Evolutionary conservation across 2,329 filamentous ascomycete genomes (phyloP), one percentile per base, ranked within the genome.

Genomic region (Rutstroemia sydowiana): DNA sequence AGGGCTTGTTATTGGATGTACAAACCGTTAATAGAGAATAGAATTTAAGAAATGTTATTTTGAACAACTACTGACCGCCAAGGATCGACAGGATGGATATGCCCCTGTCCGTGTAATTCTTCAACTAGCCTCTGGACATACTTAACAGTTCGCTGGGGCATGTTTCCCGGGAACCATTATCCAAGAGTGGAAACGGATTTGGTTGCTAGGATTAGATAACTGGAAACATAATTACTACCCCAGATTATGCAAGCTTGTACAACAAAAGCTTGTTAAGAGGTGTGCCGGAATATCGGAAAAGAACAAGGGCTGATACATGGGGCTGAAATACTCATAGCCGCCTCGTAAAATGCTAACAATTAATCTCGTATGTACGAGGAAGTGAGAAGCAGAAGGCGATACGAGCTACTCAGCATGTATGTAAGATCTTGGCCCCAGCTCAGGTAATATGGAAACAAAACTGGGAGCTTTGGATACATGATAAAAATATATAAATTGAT

Each of bases 351-450:
- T n/a, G n/a, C n/a, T n/a, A n/a, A n/a, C n/a, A n/a, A n/a, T n/a
- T n/a, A n/a, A n/a, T n/a, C n/a, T n/a, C n/a, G n/a, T n/a, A n/a
- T n/a, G n/a, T n/a, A n/a, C n/a, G 14, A 20, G 31, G 21, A 30
- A 45, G 41, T 21, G 40, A 48, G 45, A 26, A 41, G 36, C 31
- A 10, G n/a, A 16, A 16, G 31, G n/a, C n/a, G n/a, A 48, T 41
- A 48, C 45, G 45, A 48, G 36, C 16, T 48, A 11, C 21, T 23
- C 14, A 46, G n/a, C n/a, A 5, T 23, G 14, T 14, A 40, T 7
- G 45, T 48, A 23, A 48, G 36, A 41, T 41, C 31, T 21, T 48
- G 30, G 40, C 20, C 16, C 20, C 5, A 49, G n/a, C 28, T 49
- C 20, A n/a, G 28, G 32, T 48, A 34, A 18, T 39, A 18, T 40